These are phyloP conservation scores for Eimeria necatrix DNA, from an alignment of 169 alveolate species.

Conservation along the genomic window DNA sequence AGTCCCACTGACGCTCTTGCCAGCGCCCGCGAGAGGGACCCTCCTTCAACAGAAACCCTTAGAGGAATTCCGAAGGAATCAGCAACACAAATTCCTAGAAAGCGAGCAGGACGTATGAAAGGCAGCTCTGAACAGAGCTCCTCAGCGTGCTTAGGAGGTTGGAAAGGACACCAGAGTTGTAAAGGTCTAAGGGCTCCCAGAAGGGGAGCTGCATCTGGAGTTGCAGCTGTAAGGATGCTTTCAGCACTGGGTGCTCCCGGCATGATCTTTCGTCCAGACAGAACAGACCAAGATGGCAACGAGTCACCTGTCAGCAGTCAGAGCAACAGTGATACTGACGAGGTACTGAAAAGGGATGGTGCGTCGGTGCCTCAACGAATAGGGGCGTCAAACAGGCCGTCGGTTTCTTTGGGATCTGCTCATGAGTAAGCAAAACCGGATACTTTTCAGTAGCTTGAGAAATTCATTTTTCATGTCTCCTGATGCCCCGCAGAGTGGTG, in stretches of 20 bases:
- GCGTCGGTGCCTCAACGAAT: too few relatives aligned
- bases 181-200: neutral
- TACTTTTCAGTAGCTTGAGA: too few relatives aligned
- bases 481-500: neutral
- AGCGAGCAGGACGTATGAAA: neutral
- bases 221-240: constrained; percentile 53
- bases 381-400: too few relatives aligned
- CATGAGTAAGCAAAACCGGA: too few relatives aligned
- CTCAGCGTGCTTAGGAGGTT: constrained; percentile 30
- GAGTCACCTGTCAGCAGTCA: constrained; percentile 45
- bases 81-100: neutral
- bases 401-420: too few relatives aligned
- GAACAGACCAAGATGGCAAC: neutral
- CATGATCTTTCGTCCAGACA: neutral
- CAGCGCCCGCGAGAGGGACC: too few relatives aligned
- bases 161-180: constrained; percentile 20
- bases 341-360: neutral
- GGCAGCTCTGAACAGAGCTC: neutral
- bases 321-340: constrained; percentile 24
- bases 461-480: too few relatives aligned
- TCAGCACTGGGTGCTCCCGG: constrained; percentile 61
- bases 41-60: neutral
- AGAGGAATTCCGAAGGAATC: neutral
- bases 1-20: too few relatives aligned
- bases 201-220: constrained; percentile 14